Base-by-base conservation (phyloP, 345 rosid species). In the Cochlearia excelsa region DNA sequence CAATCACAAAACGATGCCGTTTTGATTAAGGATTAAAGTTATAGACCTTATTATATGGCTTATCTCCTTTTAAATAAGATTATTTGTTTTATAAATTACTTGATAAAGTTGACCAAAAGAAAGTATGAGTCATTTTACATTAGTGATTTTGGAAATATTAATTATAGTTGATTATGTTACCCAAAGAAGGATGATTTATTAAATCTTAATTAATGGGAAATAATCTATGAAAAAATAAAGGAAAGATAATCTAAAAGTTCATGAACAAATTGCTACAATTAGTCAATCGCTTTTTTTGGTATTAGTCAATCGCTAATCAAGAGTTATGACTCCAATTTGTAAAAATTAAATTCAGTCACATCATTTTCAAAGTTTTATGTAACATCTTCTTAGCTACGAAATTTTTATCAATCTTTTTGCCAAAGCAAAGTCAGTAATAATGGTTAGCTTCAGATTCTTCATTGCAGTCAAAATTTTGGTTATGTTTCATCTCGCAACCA, bases 401-500 rank as follows among this genome's bases (percentile, higher is more conserved):
- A 29, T 46, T 26, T 30, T 42, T 26, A 46, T 35, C 7, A 5
- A 40, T 57, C 9, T 38, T 9, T 50, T 70, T 47, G 54, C 51
- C 31, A 57, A 51, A 41, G 16, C 38, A 62, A 41, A 41, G 27
- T 31, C 45, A 54, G 10, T n/a, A 42, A 16, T 57, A 58, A 71
- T 71, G 70, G 49, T 35, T 10, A 26, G 45, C 40, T 64, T 64
- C 56, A 58, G 44, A 52, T 46, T 58, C 55, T 57, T 16, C 23
- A 16, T 16, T n/a, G 50, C 45, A 51, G 44, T 52, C 55, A 51
- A 29, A 31, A n/a, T 41, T 46, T 64, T 65, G 8, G 23, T 39
- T 31, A 4, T 59, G 51, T n/a, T 51, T 52, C 65, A 51, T 45
- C 54, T 42, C 28, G 27, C 29, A 71, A 37, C 66, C 38, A 45